A percentile compares a stretch with the other conserved stretches of the same genome.
Conservation (phyloP, 805 yeast genomes). For the Candida sithepensis region DNA sequence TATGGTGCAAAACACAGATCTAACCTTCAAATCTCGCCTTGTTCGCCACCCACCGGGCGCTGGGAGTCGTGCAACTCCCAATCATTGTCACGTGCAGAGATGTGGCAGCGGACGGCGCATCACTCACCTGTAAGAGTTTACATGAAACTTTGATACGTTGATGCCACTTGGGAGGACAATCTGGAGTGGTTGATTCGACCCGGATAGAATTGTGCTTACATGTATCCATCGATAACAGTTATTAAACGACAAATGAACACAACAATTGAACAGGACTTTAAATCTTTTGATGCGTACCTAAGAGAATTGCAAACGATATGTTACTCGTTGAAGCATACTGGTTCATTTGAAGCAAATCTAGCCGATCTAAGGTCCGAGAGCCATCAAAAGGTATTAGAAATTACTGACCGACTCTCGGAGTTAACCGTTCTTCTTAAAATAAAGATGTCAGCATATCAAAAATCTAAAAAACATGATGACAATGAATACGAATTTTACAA, state of each 20-base stretch:
- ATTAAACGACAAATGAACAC: neutral
- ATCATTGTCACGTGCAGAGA: too few relatives aligned
- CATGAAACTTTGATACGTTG: too few relatives aligned
- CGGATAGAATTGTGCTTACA: neutral
- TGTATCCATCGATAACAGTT: too few relatives aligned
- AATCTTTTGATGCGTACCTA: neutral
- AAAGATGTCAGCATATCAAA: conserved; percentile 7
- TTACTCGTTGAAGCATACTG: conserved; percentile 1
- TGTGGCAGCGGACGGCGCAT: too few relatives aligned
- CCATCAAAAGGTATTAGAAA: conserved; percentile 13
- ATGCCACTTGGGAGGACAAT: too few relatives aligned
- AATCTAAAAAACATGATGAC: neutral
- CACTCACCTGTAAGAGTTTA: too few relatives aligned
- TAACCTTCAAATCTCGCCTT: too few relatives aligned
- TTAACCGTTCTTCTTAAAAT: conserved; percentile 12
- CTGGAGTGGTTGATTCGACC: too few relatives aligned
- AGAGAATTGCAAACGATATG: neutral
- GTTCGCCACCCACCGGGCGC: too few relatives aligned
- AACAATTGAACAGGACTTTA: neutral
- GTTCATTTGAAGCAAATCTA: neutral
- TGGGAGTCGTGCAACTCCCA: too few relatives aligned
- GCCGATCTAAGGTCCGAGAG: conserved; percentile 9
- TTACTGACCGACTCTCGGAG: conserved; percentile 18
- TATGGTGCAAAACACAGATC: too few relatives aligned
- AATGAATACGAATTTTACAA: conserved; percentile 12